Base-by-base conservation (phyloP, 257 asterid species). In the Oldenlandia corymbosa region DNA sequence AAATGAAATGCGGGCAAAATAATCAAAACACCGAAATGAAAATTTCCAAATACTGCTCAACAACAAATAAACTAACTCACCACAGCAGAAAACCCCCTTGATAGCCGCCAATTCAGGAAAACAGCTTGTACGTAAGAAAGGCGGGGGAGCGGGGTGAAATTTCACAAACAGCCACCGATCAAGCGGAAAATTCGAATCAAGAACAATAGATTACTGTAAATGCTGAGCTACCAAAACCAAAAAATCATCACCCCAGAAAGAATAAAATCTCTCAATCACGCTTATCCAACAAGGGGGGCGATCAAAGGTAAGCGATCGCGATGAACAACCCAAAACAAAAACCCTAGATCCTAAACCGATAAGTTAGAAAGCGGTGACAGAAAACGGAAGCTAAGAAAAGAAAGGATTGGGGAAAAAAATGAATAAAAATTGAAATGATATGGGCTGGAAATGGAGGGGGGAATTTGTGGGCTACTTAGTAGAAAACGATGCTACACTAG, bases 321-420 rank as follows among this genome's bases (percentile, higher is more conserved):
- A 49, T 14, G 50, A 34, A 34, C 39, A 34, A 34, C 39, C 62
- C 14, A 23, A 1, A 26, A 34, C 39, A 4, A 58, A 58, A 70
- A 64, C 69, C 75, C 75, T 63, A 70, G 70, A 70, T 70, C 69
- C 27, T 64, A 45, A 39, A 5, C 26, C 3, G 23, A 17, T n/a
- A n/a, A n/a, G n/a, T n/a, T n/a, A n/a, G n/a, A n/a, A n/a, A n/a
- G n/a, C n/a, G n/a, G 23, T 24, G 32, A 31, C 1, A 1, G 20
- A 5, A 24, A 21, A 17, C 32, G 16, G n/a, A 28, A 27, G n/a
- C 3, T 12, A 51, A 56, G 30, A 49, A 18, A 3, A 34, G 16
- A 20, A 27, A 49, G 34, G 13, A 11, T n/a, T n/a, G n/a, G 28
- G 30, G 58, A 5, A 65, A 51, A 3, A 9, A 34, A 34, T 34